These are phyloP conservation scores for Verbena officinalis DNA, from an alignment of 257 asterid genomes.

Conservation along the genomic window DNA sequence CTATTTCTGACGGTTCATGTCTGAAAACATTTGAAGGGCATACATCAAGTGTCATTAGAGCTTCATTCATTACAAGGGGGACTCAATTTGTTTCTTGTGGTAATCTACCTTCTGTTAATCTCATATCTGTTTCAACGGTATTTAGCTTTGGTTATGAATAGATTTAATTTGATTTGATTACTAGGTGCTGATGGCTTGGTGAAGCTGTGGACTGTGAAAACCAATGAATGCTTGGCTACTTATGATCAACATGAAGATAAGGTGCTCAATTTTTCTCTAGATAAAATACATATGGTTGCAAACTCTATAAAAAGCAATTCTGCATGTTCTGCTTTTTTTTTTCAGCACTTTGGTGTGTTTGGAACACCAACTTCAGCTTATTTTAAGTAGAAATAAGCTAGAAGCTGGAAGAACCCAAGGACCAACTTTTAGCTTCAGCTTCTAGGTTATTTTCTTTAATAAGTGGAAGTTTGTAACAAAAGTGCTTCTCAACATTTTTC, in stretches of 20 bases:
- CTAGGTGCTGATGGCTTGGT: slow-evolving; percentile 97
- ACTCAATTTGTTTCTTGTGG: slow-evolving; percentile 92
- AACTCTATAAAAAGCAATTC: too few species aligned
- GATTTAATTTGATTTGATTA: slow-evolving; percentile 23
- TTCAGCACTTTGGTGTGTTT: too few species aligned
- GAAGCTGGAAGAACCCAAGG: too few species aligned
- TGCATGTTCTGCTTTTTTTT: too few species aligned
- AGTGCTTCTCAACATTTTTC: too few species aligned
- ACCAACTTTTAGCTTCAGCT: too few species aligned
- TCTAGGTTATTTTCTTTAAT: too few species aligned
- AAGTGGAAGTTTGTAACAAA: too few species aligned
- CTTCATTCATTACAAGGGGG: slow-evolving; percentile 89
- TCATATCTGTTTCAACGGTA: not conserved
- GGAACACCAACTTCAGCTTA: too few species aligned
- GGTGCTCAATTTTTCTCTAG: slow-evolving; percentile 47
- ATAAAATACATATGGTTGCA: too few species aligned
- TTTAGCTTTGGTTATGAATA: slow-evolving; percentile 22
- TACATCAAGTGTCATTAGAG: slow-evolving; percentile 83
- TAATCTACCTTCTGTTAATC: slow-evolving; percentile 38
- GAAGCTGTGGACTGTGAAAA: slow-evolving; percentile 93
- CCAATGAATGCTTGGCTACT: slow-evolving; percentile 91
- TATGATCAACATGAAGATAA: slow-evolving; percentile 94
- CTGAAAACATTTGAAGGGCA: slow-evolving; percentile 97
- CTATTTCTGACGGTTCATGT: slow-evolving; percentile 90
- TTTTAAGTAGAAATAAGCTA: too few species aligned